Evolutionary conservation across 306 rosid genomes (phyloP), one percentile per base, ranked within the genome.

Genomic region (Prunus persica): DNA sequence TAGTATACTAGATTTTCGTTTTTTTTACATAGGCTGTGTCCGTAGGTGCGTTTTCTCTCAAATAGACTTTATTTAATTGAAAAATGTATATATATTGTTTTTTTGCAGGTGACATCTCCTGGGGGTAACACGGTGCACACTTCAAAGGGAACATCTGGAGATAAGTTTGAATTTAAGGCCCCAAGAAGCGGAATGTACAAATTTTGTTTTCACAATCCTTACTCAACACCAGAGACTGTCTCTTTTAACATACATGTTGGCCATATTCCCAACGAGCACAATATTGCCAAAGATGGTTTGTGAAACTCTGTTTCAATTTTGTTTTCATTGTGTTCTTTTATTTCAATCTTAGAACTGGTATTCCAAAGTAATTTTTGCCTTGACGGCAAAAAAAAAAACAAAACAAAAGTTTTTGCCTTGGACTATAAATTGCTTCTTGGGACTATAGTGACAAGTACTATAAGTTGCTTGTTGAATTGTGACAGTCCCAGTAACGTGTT

Each of bases 221-320:
- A 92, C 89, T 91, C 99, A 0, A 91, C 98, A 38, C 98, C 99
- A 1, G 99, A 96, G 89, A 96, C 99, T 9, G 97, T 96, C 83
- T 96, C 99, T 69, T 96, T 96, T 88, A 86, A 96, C 90, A 91
- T 96, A 34, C 99, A 96, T 76, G 90, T 92, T 65, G 98, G 99
- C 67, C 99, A 96, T 81, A 96, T 96, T 82, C 99, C 99, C 52
- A 84, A 84, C 52, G 98, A 96, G 87, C 96, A 89, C 51, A 89
- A 96, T 68, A 91, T 91, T 65, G 99, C 99, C 66, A 96, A 96
- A 80, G 97, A 96, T 79, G 99, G 98, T 96, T 79, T 15, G 87
- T 82, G 65, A 58, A 74, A 81, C 32, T 73, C 57, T 81, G 3
- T 76, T 27, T 82, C 16, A 75, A 65, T 68, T 15, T 38, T 46